phyloP scores from a whole-genome alignment of 805 yeast genomes.

The Saturnispora zaruensis region DNA sequence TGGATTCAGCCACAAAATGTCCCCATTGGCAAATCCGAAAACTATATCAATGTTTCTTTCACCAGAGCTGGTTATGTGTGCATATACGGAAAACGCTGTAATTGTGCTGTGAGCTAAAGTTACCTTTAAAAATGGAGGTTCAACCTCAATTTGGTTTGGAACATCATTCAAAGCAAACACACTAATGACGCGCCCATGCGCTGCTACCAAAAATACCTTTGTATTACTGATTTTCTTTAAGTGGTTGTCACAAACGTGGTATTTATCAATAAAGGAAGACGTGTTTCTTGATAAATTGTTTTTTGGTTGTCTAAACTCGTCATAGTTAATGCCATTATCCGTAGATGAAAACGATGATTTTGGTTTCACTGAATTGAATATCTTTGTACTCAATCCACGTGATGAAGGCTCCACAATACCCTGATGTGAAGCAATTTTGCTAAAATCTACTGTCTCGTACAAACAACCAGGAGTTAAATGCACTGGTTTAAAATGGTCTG shows the following conservation, averaged over 20 bases:
- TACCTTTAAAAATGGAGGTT: slow-evolving; percentile 37
- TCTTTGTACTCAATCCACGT: neutral
- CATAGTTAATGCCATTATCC: neutral
- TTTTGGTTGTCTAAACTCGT: slow-evolving; percentile 24
- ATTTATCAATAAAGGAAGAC: slow-evolving; percentile 30
- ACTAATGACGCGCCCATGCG: slow-evolving; percentile 45
- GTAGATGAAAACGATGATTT: neutral
- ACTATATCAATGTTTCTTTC: slow-evolving; percentile 40
- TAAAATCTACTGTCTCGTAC: slow-evolving; percentile 21
- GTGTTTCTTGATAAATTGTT: slow-evolving; percentile 25
- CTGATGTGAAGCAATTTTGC: slow-evolving; percentile 9
- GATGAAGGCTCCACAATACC: neutral
- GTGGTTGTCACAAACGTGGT: slow-evolving; percentile 25
- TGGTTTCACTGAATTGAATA: slow-evolving; percentile 1
- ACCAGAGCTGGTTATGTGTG: slow-evolving; percentile 18
- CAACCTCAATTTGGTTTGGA: slow-evolving; percentile 34
- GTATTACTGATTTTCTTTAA: slow-evolving; percentile 23
- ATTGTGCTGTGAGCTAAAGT: slow-evolving; percentile 33
- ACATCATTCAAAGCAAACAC: slow-evolving; percentile 32
- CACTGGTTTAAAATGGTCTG: slow-evolving; percentile 45
- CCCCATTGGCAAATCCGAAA: slow-evolving; percentile 62
- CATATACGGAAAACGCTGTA: slow-evolving; percentile 32
- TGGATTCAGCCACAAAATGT: slow-evolving; percentile 53
- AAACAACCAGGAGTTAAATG: slow-evolving; percentile 50
- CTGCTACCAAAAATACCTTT: slow-evolving; percentile 32